These are phyloP conservation scores for Trypanosoma cruzi DNA, from an alignment of 208 protist species.

Conservation along the genomic window DNA sequence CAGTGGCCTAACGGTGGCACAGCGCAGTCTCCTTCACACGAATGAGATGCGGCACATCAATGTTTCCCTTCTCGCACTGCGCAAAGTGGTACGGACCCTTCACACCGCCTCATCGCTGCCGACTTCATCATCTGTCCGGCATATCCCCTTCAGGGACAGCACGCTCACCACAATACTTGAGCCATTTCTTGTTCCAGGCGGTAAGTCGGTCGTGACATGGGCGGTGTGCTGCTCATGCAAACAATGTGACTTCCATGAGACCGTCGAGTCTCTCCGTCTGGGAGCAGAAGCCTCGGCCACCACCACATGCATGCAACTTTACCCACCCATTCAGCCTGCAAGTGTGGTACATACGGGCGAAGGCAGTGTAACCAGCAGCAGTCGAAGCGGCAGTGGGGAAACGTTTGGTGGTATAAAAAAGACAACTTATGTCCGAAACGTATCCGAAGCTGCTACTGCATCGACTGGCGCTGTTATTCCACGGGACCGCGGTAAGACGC, in stretches of 20 bases:
- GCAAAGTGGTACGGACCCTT: constrained; percentile 73
- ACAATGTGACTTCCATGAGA: constrained; percentile 71
- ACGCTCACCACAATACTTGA: constrained; percentile 66
- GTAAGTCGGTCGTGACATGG: constrained; percentile 22
- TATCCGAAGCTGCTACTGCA: too few relatives aligned
- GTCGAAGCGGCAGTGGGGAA: background rate
- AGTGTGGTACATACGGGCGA: constrained; percentile 38
- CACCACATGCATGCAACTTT: constrained; percentile 10
- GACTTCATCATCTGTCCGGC: constrained; percentile 10
- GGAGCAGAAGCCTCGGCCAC: constrained; percentile 63
- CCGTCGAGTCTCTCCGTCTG: constrained; percentile 65
- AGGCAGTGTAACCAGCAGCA: constrained; percentile 34
- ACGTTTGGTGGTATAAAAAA: background rate
- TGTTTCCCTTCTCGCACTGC: constrained; percentile 78
- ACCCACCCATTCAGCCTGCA: background rate
- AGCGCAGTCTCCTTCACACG: constrained; percentile 26
- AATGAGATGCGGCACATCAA: constrained; percentile 76
- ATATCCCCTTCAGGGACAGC: constrained; percentile 75
- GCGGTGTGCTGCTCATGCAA: constrained; percentile 70
- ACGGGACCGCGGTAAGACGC: background rate
- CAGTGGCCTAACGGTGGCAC: constrained; percentile 20
- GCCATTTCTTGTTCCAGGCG: constrained; percentile 52
- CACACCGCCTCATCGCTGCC: background rate
- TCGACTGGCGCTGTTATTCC: constrained; percentile 6
- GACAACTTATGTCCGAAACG: background rate